Evolutionary conservation across 208 protist species (phyloP).

Genomic region (Leishmania major): DNA sequence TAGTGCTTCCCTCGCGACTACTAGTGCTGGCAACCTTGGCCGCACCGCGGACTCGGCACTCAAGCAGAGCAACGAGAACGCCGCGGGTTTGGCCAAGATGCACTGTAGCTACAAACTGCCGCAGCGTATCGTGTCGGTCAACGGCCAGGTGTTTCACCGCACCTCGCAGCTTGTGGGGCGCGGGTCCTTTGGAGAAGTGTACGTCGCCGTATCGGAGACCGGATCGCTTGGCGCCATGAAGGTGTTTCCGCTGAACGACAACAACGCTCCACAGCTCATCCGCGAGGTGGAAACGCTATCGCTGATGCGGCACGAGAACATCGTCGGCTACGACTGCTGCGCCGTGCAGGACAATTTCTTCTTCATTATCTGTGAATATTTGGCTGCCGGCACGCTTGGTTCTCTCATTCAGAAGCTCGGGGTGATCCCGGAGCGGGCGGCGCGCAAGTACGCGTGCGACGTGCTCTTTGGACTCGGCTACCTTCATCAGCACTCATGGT

Average conservation of each 20-base stretch:
- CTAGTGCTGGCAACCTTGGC: constrained; percentile 8
- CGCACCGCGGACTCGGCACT: neutral
- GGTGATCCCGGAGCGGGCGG: constrained; percentile 44
- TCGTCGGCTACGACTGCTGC: constrained; percentile 94
- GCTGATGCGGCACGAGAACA: constrained; percentile 88
- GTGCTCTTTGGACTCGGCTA: constrained; percentile 79
- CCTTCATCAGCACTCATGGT: constrained; percentile 78
- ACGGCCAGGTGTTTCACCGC: constrained; percentile 50
- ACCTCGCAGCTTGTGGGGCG: constrained; percentile 51
- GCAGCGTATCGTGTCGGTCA: constrained; percentile 37
- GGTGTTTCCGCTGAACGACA: constrained; percentile 37
- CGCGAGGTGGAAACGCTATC: constrained; percentile 77
- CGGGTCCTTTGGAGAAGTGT: constrained; percentile 72
- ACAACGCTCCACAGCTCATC: constrained; percentile 35
- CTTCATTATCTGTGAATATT: constrained; percentile 87
- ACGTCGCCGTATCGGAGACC: constrained; percentile 61
- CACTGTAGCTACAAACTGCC: constrained; percentile 20
- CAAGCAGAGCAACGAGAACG: neutral
- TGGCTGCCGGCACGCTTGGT: constrained; percentile 76
- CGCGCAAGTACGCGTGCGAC: constrained; percentile 62
- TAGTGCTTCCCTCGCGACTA: neutral
- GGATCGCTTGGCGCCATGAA: constrained; percentile 81
- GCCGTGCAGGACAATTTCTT: constrained; percentile 61
- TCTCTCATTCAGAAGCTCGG: constrained; percentile 52
- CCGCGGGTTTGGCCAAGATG: neutral